These are phyloP conservation scores for Plenodomus biglobosus DNA, from an alignment of 2,329 filamentous ascomycete species.

Conservation along the genomic window DNA sequence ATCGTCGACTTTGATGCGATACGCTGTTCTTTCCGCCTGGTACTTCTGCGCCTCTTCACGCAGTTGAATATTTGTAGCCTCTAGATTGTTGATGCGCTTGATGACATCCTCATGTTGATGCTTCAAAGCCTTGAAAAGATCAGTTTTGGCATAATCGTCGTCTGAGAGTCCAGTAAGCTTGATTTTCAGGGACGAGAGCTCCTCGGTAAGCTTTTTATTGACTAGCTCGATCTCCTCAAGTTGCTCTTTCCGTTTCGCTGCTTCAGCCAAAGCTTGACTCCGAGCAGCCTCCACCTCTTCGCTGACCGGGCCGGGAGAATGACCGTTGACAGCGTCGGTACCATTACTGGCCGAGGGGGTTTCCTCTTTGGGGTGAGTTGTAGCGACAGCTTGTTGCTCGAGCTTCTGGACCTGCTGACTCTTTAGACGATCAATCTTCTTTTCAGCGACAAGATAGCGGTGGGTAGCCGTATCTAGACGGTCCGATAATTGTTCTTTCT, in stretches of 20 bases:
- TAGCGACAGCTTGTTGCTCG: constrained; percentile 72
- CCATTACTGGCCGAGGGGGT: constrained; percentile 54
- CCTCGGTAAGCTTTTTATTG: constrained; percentile 72
- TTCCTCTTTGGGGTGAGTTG: constrained; percentile 34
- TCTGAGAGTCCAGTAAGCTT: constrained; percentile 75
- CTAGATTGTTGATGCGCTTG: constrained; percentile 85
- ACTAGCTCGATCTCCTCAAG: constrained; percentile 77
- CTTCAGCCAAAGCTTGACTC: constrained; percentile 74
- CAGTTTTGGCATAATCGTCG: constrained; percentile 90
- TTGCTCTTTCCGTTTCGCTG: constrained; percentile 85
- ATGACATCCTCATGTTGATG: constrained; percentile 90
- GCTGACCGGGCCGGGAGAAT: constrained; percentile 58
- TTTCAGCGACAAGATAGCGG: constrained; percentile 92
- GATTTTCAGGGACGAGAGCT: constrained; percentile 72
- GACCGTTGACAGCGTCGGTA: constrained; percentile 58
- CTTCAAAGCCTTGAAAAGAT: constrained; percentile 90
- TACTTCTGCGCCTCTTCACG: constrained; percentile 83
- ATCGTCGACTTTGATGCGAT: constrained; percentile 76
- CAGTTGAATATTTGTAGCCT: constrained; percentile 82
- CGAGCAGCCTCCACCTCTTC: constrained; percentile 74
- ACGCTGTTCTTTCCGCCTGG: constrained; percentile 80
- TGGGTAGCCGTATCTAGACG: constrained; percentile 86
- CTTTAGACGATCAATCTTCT: constrained; percentile 85
- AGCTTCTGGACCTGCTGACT: constrained; percentile 89
- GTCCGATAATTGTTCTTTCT: constrained; percentile 83